phyloP scores from a whole-genome alignment of 1,284 basidiomycete species.

The Schizophyllum amplum region DNA sequence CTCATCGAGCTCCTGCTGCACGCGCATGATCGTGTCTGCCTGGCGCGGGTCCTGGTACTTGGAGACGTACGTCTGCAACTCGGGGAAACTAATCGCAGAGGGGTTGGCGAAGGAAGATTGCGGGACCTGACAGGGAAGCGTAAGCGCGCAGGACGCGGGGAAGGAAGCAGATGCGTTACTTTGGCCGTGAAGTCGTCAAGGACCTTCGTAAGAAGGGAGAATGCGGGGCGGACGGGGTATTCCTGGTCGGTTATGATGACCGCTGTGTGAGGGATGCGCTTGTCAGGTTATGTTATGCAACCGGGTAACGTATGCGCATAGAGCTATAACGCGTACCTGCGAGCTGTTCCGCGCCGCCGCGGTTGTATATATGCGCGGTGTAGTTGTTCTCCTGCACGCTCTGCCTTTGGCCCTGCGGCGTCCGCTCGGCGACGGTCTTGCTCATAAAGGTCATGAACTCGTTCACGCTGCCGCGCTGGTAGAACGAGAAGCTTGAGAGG shows the following conservation, averaged over 20 bases:
- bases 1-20: slow-evolving; percentile 97
- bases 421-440: slow-evolving; percentile 90
- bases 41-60: slow-evolving; percentile 98
- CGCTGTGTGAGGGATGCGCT: slow-evolving; percentile 41
- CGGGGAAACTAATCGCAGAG: slow-evolving; percentile 11
- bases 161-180: slow-evolving; percentile 59
- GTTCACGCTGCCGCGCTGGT: slow-evolving; percentile 77
- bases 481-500: slow-evolving; percentile 90
- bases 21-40: slow-evolving; percentile 98
- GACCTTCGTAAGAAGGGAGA: slow-evolving; percentile 90
- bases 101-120: slow-evolving; percentile 11
- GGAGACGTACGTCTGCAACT: slow-evolving; percentile 57
- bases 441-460: slow-evolving; percentile 92
- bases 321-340: slow-evolving; percentile 47
- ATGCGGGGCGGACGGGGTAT: slow-evolving; percentile 95
- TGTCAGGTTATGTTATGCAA: slow-evolving; percentile 4
- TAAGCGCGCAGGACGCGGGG: slow-evolving; percentile 48
- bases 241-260: slow-evolving; percentile 94
- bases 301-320: not conserved
- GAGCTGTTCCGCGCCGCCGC: slow-evolving; percentile 71
- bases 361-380: slow-evolving; percentile 88
- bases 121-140: slow-evolving; percentile 2
- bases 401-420: slow-evolving; percentile 80
- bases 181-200: slow-evolving; percentile 89
- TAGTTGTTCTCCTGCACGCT: slow-evolving; percentile 95